These are phyloP conservation scores for Rutidosis leptorrhynchoides DNA, from an alignment of 129 eudicot genomes.

Conservation along the genomic window DNA sequence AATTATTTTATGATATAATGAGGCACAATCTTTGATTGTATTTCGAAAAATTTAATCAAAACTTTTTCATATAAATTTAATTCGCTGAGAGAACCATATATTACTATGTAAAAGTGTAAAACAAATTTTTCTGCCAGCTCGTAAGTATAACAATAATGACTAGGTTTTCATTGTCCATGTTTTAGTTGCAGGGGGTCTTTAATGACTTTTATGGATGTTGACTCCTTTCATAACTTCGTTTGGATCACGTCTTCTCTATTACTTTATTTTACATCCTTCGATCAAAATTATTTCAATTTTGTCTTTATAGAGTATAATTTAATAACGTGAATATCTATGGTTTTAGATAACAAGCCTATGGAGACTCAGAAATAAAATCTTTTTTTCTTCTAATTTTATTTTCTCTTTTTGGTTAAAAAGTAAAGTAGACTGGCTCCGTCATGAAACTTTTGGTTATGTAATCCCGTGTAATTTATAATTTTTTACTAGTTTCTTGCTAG, in stretches of 20 bases:
- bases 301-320: constrained; percentile 14
- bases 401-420: too few relatives aligned
- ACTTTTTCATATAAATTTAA: too few relatives aligned
- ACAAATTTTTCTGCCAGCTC: background rate
- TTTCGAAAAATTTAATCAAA: too few relatives aligned
- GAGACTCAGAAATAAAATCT: too few relatives aligned
- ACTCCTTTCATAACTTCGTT: constrained; percentile 39
- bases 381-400: too few relatives aligned
- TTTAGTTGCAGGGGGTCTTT: constrained; percentile 34
- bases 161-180: constrained; percentile 20
- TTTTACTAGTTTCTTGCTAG: too few relatives aligned
- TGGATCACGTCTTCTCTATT: constrained; percentile 37
- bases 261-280: constrained; percentile 15
- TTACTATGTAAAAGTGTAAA: background rate
- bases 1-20: background rate
- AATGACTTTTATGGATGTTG: constrained; percentile 35
- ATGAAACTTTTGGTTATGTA: too few relatives aligned
- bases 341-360: constrained; percentile 15
- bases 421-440: too few relatives aligned
- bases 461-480: too few relatives aligned
- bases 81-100: background rate
- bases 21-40: too few relatives aligned
- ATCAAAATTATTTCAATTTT: constrained; percentile 13
- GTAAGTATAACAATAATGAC: constrained; percentile 13
- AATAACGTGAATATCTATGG: constrained; percentile 24